Evolutionary conservation across 257 asterid genomes (phyloP).

Genomic region (Jaltomata sinuosa): DNA sequence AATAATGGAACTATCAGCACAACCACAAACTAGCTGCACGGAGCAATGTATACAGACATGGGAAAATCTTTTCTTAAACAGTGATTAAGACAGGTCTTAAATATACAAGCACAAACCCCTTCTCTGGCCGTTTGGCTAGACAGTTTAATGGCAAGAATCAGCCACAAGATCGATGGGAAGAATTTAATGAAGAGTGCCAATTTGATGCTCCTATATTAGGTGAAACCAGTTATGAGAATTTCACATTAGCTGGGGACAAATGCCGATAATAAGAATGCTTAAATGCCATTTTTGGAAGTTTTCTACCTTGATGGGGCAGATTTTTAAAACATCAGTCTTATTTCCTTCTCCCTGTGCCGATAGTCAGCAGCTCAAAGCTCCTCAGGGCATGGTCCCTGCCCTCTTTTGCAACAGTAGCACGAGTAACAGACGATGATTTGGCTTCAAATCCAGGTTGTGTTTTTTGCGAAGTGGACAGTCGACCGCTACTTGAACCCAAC

Average conservation of each 20-base stretch:
- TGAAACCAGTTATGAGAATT: not conserved
- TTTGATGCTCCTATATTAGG: not conserved
- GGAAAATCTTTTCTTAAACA: not conserved
- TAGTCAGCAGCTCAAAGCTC: conserved; percentile 73
- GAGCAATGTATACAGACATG: not conserved
- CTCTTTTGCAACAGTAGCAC: conserved; percentile 42
- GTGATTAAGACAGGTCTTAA: not conserved
- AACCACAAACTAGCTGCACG: not conserved
- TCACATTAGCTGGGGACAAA: not conserved
- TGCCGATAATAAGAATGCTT: not conserved
- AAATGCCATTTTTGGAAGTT: not conserved
- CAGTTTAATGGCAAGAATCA: not conserved
- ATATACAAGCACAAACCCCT: not conserved
- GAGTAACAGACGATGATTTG: conserved; percentile 41
- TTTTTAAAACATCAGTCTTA: conserved; percentile 7
- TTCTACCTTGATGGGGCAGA: not conserved
- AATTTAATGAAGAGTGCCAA: not conserved
- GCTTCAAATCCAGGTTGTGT: conserved; percentile 46
- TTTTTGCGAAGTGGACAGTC: conserved; percentile 39
- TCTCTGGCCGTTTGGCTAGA: not conserved
- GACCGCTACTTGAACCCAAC: conserved; percentile 43
- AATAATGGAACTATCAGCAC: not conserved
- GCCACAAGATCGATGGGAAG: not conserved
- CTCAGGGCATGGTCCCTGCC: conserved; percentile 56
- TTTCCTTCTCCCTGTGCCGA: conserved; percentile 72